Evolutionary conservation across 768 basidiomycete genomes (phyloP).

Genomic region (Calocybe cyanea): DNA sequence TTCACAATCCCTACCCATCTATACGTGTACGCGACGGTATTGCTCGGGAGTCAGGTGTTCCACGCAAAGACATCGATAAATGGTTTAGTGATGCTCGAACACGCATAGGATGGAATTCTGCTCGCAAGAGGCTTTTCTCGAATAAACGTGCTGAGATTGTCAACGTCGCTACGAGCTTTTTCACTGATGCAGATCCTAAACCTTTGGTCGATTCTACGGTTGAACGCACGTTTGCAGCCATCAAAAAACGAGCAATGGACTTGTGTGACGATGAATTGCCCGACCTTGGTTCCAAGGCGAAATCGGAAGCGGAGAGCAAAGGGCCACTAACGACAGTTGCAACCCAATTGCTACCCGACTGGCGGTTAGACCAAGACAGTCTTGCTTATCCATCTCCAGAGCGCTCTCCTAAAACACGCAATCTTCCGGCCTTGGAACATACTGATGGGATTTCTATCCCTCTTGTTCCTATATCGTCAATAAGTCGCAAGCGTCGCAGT

Average conservation of each 20-base stretch:
- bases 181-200: conserved; percentile 17
- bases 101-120: conserved; percentile 49
- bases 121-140: conserved; percentile 30
- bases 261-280: conserved; percentile 19
- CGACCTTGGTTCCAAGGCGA: conserved; percentile 10
- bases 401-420: conserved; percentile 14
- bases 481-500: conserved; percentile 11
- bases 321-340: conserved; percentile 21
- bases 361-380: neutral
- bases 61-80: conserved; percentile 28
- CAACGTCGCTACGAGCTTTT: conserved; percentile 33
- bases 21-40: conserved; percentile 26
- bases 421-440: neutral
- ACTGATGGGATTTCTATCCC: conserved; percentile 3
- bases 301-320: conserved; percentile 26
- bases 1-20: conserved; percentile 52
- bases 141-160: conserved; percentile 32
- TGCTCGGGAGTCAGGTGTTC: conserved; percentile 18
- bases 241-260: conserved; percentile 16
- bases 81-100: conserved; percentile 50
- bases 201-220: conserved; percentile 18
- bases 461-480: too few species aligned
- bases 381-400: conserved; percentile 18
- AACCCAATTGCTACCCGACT: conserved; percentile 8
- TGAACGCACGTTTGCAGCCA: conserved; percentile 18